phyloP scores from a whole-genome alignment of 495 filamentous ascomycete species.

The Penicillium roqueforti region DNA sequence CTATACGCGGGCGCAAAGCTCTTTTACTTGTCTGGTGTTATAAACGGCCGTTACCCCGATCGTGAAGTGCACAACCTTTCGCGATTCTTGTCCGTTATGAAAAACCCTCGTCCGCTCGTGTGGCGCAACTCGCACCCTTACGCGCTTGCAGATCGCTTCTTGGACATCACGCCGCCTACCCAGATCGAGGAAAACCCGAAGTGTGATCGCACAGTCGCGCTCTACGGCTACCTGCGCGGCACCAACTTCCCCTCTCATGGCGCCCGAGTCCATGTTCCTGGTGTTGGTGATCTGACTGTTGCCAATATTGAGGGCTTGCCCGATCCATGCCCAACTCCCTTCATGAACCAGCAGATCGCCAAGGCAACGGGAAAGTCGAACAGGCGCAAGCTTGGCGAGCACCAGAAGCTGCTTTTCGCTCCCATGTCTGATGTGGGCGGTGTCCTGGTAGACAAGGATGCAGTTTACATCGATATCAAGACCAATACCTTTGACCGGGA shows the following conservation, averaged over 20 bases:
- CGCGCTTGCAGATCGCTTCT: constrained; percentile 84
- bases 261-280: constrained; percentile 86
- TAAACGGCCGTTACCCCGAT: constrained; percentile 95
- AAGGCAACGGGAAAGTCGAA: constrained; percentile 76
- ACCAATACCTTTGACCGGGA: constrained; percentile 74
- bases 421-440: constrained; percentile 98
- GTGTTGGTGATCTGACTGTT: constrained; percentile 90
- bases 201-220: constrained; percentile 81
- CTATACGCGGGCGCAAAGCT: constrained; percentile 94
- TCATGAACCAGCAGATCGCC: constrained; percentile 76
- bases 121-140: constrained; percentile 98
- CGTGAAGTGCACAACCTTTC: constrained; percentile 94
- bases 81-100: constrained; percentile 95
- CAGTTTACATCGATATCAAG: constrained; percentile 74
- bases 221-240: constrained; percentile 94
- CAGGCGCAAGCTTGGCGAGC: constrained; percentile 78
- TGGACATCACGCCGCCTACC: constrained; percentile 90
- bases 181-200: constrained; percentile 80
- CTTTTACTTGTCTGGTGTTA: constrained; percentile 91
- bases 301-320: constrained; percentile 77
- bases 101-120: constrained; percentile 91
- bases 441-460: constrained; percentile 76
- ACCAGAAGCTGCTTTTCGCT: constrained; percentile 91
- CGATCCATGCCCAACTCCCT: constrained; percentile 93
- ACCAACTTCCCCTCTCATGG: constrained; percentile 89